Evolutionary conservation across 1,284 basidiomycete species (phyloP), one percentile per base, ranked within the genome.

Genomic region (Papiliotrema laurentii): DNA sequence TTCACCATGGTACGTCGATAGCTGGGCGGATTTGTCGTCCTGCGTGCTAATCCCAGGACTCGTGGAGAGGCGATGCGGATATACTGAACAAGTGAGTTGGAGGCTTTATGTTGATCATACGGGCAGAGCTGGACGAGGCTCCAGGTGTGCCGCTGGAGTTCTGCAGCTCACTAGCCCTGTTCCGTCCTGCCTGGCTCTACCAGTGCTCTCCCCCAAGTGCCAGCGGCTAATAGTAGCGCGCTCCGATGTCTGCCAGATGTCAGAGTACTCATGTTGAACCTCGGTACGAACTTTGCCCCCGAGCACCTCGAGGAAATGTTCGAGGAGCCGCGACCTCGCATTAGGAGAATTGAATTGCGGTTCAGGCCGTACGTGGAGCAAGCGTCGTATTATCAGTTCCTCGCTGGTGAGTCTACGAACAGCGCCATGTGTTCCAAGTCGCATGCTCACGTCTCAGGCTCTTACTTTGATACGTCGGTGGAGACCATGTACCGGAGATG

Each of bases 301-400:
- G 73, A 75, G 51, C 74, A 76, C 54, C 57, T 76, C 4, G 61
- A 64, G 43, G 73, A 76, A 48, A 64, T 70, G 52, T 75, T 75
- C 51, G 52, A 63, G 31, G 45, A 53, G 7, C 70, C 66, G 1
- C 51, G 73, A 13, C 54, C 53, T 4, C 52, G 44, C n/a, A 51
- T 76, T 4, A 30, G 63, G 45, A 55, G 63, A 39, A 61, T 75
- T 49, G 69, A 74, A 50, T 49, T 76, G 47, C 45, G 69, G 3
- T 76, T 76, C 53, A 60, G 69, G 35, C 74, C 74, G 3, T 76
- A 76, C 54, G 71, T 76, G 27, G 69, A 72, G 54, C 64, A 68
- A 47, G 72, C 72, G 16, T 60, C 60, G 19, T 75, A 75, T 51
- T 71, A 73, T 45, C 71, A 73, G 54, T 75, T 73, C 42, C 51